A percentile compares a stretch with the other conserved stretches of the same genome.
Evolutionary conservation across 352 stramenopile species (phyloP).

Genomic region (Globisporangium echinulatum): DNA sequence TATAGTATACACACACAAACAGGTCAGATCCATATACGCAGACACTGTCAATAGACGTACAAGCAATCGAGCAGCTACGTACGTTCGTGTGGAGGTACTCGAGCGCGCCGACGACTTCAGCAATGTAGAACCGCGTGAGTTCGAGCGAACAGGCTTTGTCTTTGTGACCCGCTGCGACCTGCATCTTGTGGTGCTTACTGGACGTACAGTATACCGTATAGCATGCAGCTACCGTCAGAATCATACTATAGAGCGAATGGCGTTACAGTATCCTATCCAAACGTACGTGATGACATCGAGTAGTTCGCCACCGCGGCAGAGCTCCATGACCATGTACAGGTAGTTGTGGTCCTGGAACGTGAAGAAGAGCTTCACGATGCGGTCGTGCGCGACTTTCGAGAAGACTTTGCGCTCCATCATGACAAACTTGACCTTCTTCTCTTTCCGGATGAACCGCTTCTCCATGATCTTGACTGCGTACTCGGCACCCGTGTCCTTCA

Average conservation of each 20-base stretch:
- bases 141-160: slow-evolving; percentile 69
- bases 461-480: slow-evolving; percentile 92
- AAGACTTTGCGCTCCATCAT: slow-evolving; percentile 91
- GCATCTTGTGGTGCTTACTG: slow-evolving; percentile 75
- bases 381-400: slow-evolving; percentile 82
- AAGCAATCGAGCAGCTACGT: not conserved
- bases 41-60: no score
- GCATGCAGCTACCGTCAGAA: no score
- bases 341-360: slow-evolving; percentile 88
- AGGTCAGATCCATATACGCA: no score
- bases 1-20: no score
- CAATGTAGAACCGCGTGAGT: slow-evolving; percentile 91
- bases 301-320: slow-evolving; percentile 80
- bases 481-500: slow-evolving; percentile 81
- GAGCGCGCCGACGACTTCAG: slow-evolving; percentile 91
- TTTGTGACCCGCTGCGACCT: slow-evolving; percentile 42
- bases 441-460: slow-evolving; percentile 86
- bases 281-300: slow-evolving; percentile 84
- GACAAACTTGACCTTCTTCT: slow-evolving; percentile 90
- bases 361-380: slow-evolving; percentile 88
- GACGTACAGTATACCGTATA: not conserved
- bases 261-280: no score
- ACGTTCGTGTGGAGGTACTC: slow-evolving; percentile 91
- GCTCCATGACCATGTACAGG: slow-evolving; percentile 90
- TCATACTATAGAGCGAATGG: no score